Evolutionary conservation across 352 stramenopile species (phyloP), one percentile per base, ranked within the genome.

Genomic region (Pythium periplocum): DNA sequence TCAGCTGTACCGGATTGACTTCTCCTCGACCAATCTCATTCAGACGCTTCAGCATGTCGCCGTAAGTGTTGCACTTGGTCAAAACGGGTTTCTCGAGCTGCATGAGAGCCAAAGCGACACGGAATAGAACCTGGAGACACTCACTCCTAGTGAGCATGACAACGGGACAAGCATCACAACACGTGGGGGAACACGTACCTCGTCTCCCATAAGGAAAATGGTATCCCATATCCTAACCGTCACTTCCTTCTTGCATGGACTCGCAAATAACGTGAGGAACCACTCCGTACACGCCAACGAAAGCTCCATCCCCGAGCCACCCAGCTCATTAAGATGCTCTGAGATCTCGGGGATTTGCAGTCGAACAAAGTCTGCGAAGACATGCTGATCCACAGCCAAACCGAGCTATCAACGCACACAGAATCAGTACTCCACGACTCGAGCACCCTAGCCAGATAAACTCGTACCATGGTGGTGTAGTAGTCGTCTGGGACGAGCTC

Each of bases 261-360:
- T 95, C 9, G 83, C 78, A 61, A 95, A 95, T 2, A 93, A 64
- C 9, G 85, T 95, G 51, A 93, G 61, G 38, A 95, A 95, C 85
- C 85, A 95, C 58, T 95, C 85, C 0, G 83, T 95, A 45, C 85
- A 93, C 7, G 85, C 83, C 10, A 95, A 66, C 3, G 85, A 95
- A 0, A 95, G 66, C 44, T 95, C 85, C 67, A 92, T 86, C 11
- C 83, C 79, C 6, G 83, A 90, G n/a, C 83, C 85, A 17, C 85
- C 85, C 10, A 95, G 69, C 9, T 74, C 68, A 26, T 68, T 63
- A 7, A 92, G 54, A 41, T 83, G 72, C 3, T 86, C 71, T 0
- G 74, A 78, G 53, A 95, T 69, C 3, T 90, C 71, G 2, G 81
- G 81, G 17, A 77, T 78, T 45, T 93, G 81, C 12, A 92, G 54